phyloP scores from a whole-genome alignment of 169 alveolate species.

The Plasmodium falciparum region DNA sequence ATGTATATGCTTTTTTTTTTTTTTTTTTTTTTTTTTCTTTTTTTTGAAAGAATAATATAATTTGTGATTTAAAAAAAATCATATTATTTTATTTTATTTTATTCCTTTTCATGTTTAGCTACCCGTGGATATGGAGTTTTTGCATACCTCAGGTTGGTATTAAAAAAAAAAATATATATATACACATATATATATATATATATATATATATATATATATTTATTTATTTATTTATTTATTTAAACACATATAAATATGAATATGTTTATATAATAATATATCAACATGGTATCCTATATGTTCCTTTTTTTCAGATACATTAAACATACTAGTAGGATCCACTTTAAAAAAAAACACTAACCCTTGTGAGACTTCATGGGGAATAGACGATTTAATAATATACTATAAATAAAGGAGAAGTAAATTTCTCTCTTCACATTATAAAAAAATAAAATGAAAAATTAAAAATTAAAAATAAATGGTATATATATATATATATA shows the following conservation, averaged over 20 bases:
- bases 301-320: slow-evolving; percentile 11
- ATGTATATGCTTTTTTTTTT: too few species aligned
- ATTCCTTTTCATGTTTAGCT: neutral
- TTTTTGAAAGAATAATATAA: too few species aligned
- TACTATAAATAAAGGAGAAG: slow-evolving; percentile 65
- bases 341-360: slow-evolving; percentile 78
- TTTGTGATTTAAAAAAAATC: too few species aligned
- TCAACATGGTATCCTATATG: neutral
- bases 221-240: too few species aligned
- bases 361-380: slow-evolving; percentile 89
- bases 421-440: neutral
- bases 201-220: too few species aligned
- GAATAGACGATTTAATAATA: slow-evolving; percentile 85
- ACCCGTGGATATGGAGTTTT: slow-evolving; percentile 35
- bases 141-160: slow-evolving; percentile 48
- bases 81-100: neutral
- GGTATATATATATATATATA: too few species aligned
- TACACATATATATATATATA: neutral
- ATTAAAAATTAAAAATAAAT: neutral
- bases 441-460: slow-evolving; percentile 8
- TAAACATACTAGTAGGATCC: slow-evolving; percentile 77
- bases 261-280: too few species aligned
- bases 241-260: too few species aligned
- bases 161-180: neutral
- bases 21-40: too few species aligned